These are phyloP conservation scores for Echites panduratus DNA, from an alignment of 257 asterid species.

Conservation along the genomic window DNA sequence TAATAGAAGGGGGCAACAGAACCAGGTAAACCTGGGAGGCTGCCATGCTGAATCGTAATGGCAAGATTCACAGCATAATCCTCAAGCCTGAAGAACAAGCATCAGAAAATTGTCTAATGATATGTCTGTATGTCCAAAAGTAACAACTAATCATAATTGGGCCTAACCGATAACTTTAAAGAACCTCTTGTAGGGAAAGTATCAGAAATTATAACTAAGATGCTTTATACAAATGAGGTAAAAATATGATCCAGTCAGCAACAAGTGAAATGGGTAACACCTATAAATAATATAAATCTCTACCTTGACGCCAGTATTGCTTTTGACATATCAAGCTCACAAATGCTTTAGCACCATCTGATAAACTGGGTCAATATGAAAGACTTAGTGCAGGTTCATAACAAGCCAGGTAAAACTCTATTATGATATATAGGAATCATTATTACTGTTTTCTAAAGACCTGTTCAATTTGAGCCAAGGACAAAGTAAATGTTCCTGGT, in stretches of 20 bases:
- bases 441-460: neutral
- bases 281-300: conserved; percentile 85
- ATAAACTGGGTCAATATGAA: conserved; percentile 17
- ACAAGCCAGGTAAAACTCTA: neutral
- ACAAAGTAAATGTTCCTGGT: neutral
- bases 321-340: conserved; percentile 94
- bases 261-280: neutral
- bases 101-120: conserved; percentile 1
- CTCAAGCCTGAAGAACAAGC: conserved; percentile 59
- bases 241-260: neutral
- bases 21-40: conserved; percentile 46
- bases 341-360: conserved; percentile 90
- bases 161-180: neutral
- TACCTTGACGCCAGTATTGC: conserved; percentile 78
- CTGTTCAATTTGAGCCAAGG: neutral
- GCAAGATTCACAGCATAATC: conserved; percentile 62
- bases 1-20: conserved; percentile 64
- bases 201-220: conserved; percentile 2
- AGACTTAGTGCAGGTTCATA: neutral
- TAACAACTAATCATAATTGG: neutral
- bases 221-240: neutral
- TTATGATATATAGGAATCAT: neutral
- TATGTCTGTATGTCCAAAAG: neutral
- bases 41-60: conserved; percentile 72
- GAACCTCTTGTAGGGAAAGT: neutral